Base-by-base conservation (phyloP, 768 basidiomycete genomes). In the Tylopilus rubrobrunneus region DNA sequence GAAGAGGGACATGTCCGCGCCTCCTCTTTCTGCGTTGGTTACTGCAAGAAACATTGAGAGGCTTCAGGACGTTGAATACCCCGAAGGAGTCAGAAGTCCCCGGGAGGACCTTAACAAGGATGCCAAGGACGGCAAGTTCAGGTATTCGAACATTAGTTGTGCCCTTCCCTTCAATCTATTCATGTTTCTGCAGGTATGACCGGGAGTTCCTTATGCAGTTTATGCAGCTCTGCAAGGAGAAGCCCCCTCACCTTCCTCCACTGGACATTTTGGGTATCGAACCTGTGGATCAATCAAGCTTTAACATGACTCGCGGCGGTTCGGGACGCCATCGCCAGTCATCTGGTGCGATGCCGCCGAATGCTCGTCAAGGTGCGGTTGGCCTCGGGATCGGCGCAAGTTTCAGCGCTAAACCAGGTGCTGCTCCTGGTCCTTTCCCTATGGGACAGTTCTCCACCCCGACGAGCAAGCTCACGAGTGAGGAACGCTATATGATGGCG, bases 201-300 rank as follows among this genome's bases (percentile, higher is more conserved):
- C 92, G 95, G 34, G 92, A 95, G 21, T 99, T 99, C 84, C 80
- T 99, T 25, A 73, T 99, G 55, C 96, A 99, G 68, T 99, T 99
- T 76, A 95, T 97, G 91, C 73, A 75, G 23, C 73, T 96, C 56
- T 99, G 96, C 79, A 90, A 85, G 70, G 96, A 98, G 74, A 95
- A 94, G 71, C 96, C 97, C 4, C 92, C 91, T 50, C 78, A 81
- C 51, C 85, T 98, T 27, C 92, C 93, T 40, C 83, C 92, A 56
- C 80, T 98, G 51, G 92, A 93, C 59, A 86, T 87, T 10, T 87
- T 98, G 62, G 96, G 96, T 51, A 82, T 98, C 49, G 92, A 94
- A 64, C 87, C 90, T 10, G 76, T 79, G 27, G 82, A 86, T 62
- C 78, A 84, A 31, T 31, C 29, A 31, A 31, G 4, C 4, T 29